A percentile compares a stretch with the other conserved stretches of the same genome.
These are phyloP conservation scores for Euphorbia pulcherrima DNA, from an alignment of 345 rosid species.

Conservation along the genomic window DNA sequence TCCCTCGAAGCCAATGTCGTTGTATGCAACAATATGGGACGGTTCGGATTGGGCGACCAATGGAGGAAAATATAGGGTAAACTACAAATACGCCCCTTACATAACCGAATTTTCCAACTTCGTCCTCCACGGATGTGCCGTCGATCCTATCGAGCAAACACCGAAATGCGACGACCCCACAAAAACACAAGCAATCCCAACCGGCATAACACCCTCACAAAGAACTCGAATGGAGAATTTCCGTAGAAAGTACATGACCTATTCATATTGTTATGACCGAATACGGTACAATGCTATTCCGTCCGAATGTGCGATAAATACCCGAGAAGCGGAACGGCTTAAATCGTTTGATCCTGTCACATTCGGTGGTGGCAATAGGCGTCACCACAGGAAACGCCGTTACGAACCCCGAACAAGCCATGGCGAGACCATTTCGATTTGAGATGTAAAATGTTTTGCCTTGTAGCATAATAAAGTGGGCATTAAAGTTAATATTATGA, in stretches of 20 bases:
- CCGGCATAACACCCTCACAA: slow-evolving; percentile 39
- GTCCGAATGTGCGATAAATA: slow-evolving; percentile 57
- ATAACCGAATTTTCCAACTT: slow-evolving; percentile 58
- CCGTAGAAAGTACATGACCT: slow-evolving; percentile 75
- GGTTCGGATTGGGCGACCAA: slow-evolving; percentile 94
- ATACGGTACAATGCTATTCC: slow-evolving; percentile 64
- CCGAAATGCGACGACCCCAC: slow-evolving; percentile 47
- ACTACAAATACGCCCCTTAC: slow-evolving; percentile 91
- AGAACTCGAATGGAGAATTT: slow-evolving; percentile 61
- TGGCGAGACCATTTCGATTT: slow-evolving; percentile 15
- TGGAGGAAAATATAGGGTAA: slow-evolving; percentile 89
- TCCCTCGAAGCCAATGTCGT: slow-evolving; percentile 92
- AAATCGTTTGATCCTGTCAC: slow-evolving; percentile 69
- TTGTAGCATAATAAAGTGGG: too few species aligned
- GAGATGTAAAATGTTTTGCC: too few species aligned
- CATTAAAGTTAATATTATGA: neutral
- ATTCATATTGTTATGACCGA: slow-evolving; percentile 87
- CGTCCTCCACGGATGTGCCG: slow-evolving; percentile 77
- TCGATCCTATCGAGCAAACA: slow-evolving; percentile 66
- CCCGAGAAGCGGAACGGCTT: slow-evolving; percentile 58
- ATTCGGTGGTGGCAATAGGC: slow-evolving; percentile 48
- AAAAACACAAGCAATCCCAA: slow-evolving; percentile 30
- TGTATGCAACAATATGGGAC: slow-evolving; percentile 95
- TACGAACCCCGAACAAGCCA: slow-evolving; percentile 32
- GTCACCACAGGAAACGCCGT: slow-evolving; percentile 24